Evolutionary conservation across 1,139 yeast genomes (phyloP).

Genomic region (Debaryomyces sp.): DNA sequence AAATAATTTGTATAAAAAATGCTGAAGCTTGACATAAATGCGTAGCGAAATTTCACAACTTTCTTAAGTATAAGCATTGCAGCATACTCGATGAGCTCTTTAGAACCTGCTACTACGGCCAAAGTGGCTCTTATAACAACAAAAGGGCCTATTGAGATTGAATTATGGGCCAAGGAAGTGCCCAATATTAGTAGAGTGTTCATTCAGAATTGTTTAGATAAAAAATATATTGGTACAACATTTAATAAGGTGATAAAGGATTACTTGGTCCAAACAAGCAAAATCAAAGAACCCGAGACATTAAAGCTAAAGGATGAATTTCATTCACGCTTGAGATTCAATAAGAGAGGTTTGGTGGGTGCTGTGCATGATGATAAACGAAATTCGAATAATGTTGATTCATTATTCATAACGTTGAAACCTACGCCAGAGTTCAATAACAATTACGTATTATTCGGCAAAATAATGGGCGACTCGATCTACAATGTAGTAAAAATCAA

Average conservation of each 20-base stretch:
- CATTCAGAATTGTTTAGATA: slow-evolving; percentile 49
- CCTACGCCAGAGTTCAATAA: slow-evolving; percentile 49
- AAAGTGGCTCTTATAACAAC: slow-evolving; percentile 57
- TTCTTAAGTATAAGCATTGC: neutral
- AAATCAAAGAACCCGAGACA: slow-evolving; percentile 6
- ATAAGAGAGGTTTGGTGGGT: slow-evolving; percentile 60
- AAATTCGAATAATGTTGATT: slow-evolving; percentile 41
- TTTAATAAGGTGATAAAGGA: slow-evolving; percentile 45
- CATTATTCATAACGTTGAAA: slow-evolving; percentile 57
- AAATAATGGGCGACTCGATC: slow-evolving; percentile 60
- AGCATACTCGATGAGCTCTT: slow-evolving; percentile 54
- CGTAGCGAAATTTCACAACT: neutral
- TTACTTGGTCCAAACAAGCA: slow-evolving; percentile 34
- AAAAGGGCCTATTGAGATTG: slow-evolving; percentile 63
- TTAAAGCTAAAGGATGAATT: slow-evolving; percentile 45
- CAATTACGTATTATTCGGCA: slow-evolving; percentile 61
- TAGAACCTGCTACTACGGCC: slow-evolving; percentile 66
- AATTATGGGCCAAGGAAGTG: slow-evolving; percentile 72
- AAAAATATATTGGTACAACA: slow-evolving; percentile 40
- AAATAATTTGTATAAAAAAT: neutral
- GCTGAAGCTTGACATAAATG: neutral
- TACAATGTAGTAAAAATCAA: slow-evolving; percentile 56
- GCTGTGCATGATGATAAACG: slow-evolving; percentile 36
- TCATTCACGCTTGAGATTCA: slow-evolving; percentile 57
- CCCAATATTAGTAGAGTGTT: slow-evolving; percentile 56